A percentile compares a stretch with the other conserved stretches of the same genome.
Evolutionary conservation across 2,329 filamentous ascomycete genomes (phyloP).

Genomic region (Colletotrichum simmondsii): DNA sequence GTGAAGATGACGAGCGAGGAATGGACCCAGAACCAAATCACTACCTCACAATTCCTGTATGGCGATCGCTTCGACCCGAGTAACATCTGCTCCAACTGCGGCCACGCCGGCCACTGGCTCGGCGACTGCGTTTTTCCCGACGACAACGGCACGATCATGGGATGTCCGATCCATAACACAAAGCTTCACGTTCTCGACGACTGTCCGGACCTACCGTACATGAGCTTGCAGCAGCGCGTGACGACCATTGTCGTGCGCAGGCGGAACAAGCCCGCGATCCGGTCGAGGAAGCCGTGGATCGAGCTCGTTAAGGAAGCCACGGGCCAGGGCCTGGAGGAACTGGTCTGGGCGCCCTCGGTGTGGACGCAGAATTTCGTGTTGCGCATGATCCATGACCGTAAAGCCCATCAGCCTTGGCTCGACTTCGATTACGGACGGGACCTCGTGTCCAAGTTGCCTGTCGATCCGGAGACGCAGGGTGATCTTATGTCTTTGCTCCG

Average conservation of each 20-base stretch:
- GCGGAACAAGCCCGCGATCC: not conserved
- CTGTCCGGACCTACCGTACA: not conserved
- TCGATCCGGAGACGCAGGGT: not conserved
- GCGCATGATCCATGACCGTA: not conserved
- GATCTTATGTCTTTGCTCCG: not conserved
- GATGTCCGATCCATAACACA: constrained; percentile 1
- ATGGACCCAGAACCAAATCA: not conserved
- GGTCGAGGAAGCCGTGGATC: not conserved
- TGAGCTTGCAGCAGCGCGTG: not conserved
- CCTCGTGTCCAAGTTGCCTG: not conserved
- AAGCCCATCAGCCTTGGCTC: not conserved
- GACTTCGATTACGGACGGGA: not conserved
- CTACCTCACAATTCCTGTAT: not conserved
- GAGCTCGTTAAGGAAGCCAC: not conserved
- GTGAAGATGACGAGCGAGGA: not conserved
- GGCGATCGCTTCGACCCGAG: not conserved
- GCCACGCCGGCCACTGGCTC: not conserved
- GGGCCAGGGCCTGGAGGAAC: not conserved
- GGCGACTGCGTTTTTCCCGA: constrained; percentile 1
- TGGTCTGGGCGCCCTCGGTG: not conserved
- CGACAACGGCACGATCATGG: not conserved
- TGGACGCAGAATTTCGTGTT: not conserved
- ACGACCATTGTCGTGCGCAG: not conserved
- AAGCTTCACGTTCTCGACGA: constrained; percentile 1
- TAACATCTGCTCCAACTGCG: not conserved